Conservation (phyloP, 805 yeast genomes). For the Lachancea sp. region DNA sequence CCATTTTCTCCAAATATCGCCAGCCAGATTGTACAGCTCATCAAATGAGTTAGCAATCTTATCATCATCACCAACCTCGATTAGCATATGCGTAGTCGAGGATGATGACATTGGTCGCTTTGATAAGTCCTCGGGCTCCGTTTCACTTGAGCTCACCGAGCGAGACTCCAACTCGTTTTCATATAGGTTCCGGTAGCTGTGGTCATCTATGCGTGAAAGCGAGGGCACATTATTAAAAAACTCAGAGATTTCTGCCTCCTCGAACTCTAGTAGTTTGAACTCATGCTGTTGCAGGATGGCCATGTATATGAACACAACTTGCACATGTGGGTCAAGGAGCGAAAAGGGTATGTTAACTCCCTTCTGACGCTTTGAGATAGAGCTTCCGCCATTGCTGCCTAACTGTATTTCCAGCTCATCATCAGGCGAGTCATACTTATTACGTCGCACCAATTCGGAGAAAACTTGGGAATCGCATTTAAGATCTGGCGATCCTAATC, state of each 20-base stretch:
- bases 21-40: conserved; percentile 67
- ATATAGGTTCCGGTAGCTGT: conserved; percentile 26
- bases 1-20: conserved; percentile 86
- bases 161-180: conserved; percentile 9
- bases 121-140: conserved; percentile 13
- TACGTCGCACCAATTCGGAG: conserved; percentile 25
- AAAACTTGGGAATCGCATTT: conserved; percentile 27
- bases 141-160: conserved; percentile 9
- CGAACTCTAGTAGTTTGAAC: conserved; percentile 73
- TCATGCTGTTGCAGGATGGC: conserved; percentile 79
- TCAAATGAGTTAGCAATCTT: conserved; percentile 56
- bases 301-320: conserved; percentile 65
- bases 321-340: conserved; percentile 65
- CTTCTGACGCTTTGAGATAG: conserved; percentile 5
- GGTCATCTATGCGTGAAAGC: conserved; percentile 30
- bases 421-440: conserved; percentile 18
- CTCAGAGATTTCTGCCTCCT: conserved; percentile 83
- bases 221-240: conserved; percentile 48
- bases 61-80: conserved; percentile 36
- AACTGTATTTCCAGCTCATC: conserved; percentile 5
- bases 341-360: conserved; percentile 32
- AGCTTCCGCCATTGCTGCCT: conserved; percentile 7
- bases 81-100: conserved; percentile 22
- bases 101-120: conserved; percentile 13
- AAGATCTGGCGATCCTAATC: conserved; percentile 23